Base-by-base conservation (phyloP, 129 eudicot genomes). In the Glebionis coronaria region DNA sequence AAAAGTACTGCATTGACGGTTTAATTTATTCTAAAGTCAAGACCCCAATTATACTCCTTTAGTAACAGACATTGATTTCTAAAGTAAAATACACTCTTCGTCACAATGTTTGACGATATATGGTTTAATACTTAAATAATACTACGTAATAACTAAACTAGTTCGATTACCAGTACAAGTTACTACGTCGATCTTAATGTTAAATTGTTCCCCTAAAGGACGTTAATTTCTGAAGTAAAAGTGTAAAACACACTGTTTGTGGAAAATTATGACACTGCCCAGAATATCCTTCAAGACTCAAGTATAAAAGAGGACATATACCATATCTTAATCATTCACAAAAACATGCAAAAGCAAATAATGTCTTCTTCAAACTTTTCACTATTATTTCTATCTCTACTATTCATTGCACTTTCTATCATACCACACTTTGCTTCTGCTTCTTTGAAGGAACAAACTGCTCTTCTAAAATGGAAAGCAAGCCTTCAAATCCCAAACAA, bases 381-480 rank as follows among this genome's bases (percentile, higher is more conserved):
- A 12, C n/a, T 59, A 1, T n/a, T 61, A n/a, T 61, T 27, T 61
- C 66, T 61, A 31, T 7, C 49, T 61, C 47, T 61, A 35, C 64
- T 59, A 59, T 8, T 59, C 44, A 56, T 21, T 56, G 23, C 8
- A 57, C 63, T 57, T 19, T 57, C 42, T 4, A 10, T 3, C 8
- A 5, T 29, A 61, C 66, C 47, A 61, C 3, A 25, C 35, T 10
- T 68, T 38, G 23, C 66, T 46, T 56, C 59, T 54, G 66, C 67
- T 55, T 74, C 72, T 45, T 29, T 29, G 9, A 16, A 18, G 45
- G 79, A 58, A 23, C 68, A 67, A 8, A 28, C 27, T 15, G 67
- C 62, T 21, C 79, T 74, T 29, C 59, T 74, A 12, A 58, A 66
- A 46, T 74, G 79, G 79, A 66, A 66, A 66, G 61, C 68, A 63